Evolutionary conservation across 2,329 filamentous ascomycete genomes (phyloP).

Genomic region (Trichoderma lentiforme): DNA sequence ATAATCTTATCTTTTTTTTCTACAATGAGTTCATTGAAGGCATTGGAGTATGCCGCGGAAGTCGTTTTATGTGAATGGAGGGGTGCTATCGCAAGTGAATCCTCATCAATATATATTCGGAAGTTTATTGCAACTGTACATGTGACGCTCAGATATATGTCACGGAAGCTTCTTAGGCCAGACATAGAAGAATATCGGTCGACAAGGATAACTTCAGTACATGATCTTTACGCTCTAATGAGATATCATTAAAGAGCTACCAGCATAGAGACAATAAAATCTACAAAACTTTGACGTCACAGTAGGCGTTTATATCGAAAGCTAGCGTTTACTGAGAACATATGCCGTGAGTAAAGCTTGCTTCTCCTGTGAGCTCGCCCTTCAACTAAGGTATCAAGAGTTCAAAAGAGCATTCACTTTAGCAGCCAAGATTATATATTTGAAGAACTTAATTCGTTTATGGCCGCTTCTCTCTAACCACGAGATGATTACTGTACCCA

Average conservation of each 20-base stretch:
- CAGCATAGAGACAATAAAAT: not conserved
- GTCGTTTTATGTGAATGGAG: too few species aligned
- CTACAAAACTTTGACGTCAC: accelerated
- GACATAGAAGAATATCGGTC: not conserved
- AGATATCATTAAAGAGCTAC: accelerated
- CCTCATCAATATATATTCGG: too few species aligned
- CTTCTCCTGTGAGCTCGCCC: not conserved
- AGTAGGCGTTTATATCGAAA: not conserved
- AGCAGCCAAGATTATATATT: not conserved
- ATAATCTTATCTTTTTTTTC: not conserved
- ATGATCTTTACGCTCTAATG: not conserved
- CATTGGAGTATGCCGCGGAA: accelerated
- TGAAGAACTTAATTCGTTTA: not conserved
- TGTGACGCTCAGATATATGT: not conserved
- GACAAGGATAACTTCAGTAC: not conserved
- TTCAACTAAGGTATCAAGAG: accelerated
- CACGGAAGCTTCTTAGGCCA: too few species aligned
- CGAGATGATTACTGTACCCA: not conserved
- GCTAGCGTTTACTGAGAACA: not conserved
- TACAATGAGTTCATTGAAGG: not conserved
- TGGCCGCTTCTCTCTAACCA: too few species aligned
- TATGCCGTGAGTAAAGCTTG: not conserved
- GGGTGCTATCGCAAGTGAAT: too few species aligned
- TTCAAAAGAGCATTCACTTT: not conserved
- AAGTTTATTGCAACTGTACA: too few species aligned